phyloP scores from a whole-genome alignment of 1,139 yeast species.

The Geotrichum restrictum region DNA sequence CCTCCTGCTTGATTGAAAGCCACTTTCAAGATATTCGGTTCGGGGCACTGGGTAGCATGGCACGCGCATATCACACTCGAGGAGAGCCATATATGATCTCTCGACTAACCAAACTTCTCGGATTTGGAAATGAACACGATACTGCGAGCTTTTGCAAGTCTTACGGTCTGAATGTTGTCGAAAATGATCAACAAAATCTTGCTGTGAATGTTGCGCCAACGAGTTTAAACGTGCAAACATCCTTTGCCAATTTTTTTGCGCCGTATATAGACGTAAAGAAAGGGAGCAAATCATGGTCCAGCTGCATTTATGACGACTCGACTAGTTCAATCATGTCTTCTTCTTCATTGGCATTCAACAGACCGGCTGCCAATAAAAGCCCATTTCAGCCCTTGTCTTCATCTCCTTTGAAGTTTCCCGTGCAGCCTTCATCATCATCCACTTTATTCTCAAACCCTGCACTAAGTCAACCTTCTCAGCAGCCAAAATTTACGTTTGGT shows the following conservation, averaged over 20 bases:
- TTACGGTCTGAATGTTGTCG: slow-evolving; percentile 54
- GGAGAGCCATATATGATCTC: slow-evolving; percentile 60
- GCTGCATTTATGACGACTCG: slow-evolving; percentile 44
- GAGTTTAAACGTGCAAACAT: slow-evolving; percentile 47
- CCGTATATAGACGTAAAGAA: slow-evolving; percentile 50
- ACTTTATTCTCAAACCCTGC: background rate
- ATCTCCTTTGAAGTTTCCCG: background rate
- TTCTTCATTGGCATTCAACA: background rate
- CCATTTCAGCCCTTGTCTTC: background rate
- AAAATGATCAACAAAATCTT: slow-evolving; percentile 45
- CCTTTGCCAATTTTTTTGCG: slow-evolving; percentile 55
- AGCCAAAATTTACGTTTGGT: slow-evolving; percentile 11
- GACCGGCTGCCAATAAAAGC: background rate
- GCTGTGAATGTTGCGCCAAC: slow-evolving; percentile 55
- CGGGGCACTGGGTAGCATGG: slow-evolving; percentile 66
- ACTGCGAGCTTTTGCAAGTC: slow-evolving; percentile 56
- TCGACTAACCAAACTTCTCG: slow-evolving; percentile 51
- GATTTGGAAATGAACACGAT: slow-evolving; percentile 60
- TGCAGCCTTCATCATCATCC: background rate
- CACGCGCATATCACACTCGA: slow-evolving; percentile 64
- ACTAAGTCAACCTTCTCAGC: background rate
- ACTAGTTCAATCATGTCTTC: background rate
- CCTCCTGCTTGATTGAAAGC: slow-evolving; percentile 73
- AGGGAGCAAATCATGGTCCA: slow-evolving; percentile 31
- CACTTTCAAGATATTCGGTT: slow-evolving; percentile 77